Evolutionary conservation across 2,329 filamentous ascomycete genomes (phyloP), one percentile per base, ranked within the genome.

Genomic region (Fusarium pseudograminearum): DNA sequence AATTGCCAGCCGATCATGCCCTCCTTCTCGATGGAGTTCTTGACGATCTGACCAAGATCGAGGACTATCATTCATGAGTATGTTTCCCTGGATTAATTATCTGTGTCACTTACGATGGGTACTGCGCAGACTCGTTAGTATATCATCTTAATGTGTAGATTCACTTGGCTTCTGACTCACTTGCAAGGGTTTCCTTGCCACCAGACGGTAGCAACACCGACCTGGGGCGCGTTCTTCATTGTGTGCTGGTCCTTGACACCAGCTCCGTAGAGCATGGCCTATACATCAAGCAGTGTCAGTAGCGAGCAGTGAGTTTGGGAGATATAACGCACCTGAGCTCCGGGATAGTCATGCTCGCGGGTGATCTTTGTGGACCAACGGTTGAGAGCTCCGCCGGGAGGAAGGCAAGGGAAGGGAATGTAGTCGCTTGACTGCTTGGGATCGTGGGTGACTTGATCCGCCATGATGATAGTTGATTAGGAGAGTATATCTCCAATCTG

Each of bases 161-260:
- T n/a, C 24, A 6, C 18, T 34, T 50, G 14, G n/a, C 14, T 41
- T n/a, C 10, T 31, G 11, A 86, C 90, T 82, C 80, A 93, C 90
- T 97, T 97, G 89, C 94, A 98, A 38, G 95, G 93, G 78, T 98
- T 98, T 30, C 95, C 95, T 81, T 98, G 94, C 94, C 94, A 98
- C 94, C 94, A 98, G 7, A 98, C 93, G 7, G 92, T 94, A 10
- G 94, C 91, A 76, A 98, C 89, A 61, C 95, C 95, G 28, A 98
- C 92, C 69, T 98, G 95, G 15, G 95, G 93, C 55, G 92, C 91
- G 60, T 87, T 95, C 81, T 95, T 94, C 93, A 98, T 97, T 76
- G 90, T 89, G 58, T 96, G 85, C 74, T 89, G 86, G 76, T 93
- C 88, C 3, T 94, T 93, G 34, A 98, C 92, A 26, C 95, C 95